A percentile compares a stretch with the other conserved stretches of the same genome.
Evolutionary conservation across 257 asterid genomes (phyloP).

Genomic region (Salvia miltiorrhiza): DNA sequence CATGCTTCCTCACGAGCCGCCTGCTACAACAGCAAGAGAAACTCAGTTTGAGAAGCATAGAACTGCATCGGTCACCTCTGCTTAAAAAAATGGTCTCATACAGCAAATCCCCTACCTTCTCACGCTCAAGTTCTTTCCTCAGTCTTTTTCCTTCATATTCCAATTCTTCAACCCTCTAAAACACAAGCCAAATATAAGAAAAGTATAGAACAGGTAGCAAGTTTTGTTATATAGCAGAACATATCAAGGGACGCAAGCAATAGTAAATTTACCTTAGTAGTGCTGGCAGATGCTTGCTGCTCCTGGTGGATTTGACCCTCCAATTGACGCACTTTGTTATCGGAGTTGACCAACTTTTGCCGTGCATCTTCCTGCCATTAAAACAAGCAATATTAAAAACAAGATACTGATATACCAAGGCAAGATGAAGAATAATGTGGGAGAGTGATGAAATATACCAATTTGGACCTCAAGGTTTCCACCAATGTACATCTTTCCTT

Average conservation of each 20-base stretch:
- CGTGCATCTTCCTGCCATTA: conserved; percentile 79
- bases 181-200: conserved; percentile 22
- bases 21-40: conserved; percentile 85
- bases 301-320: conserved; percentile 78
- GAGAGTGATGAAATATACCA: conserved; percentile 49
- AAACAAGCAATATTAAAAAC: conserved; percentile 13
- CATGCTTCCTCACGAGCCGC: conserved; percentile 99
- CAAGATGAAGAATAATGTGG: conserved; percentile 9
- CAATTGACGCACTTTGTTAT: conserved; percentile 86
- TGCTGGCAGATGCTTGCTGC: conserved; percentile 62
- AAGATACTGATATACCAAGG: conserved; percentile 4
- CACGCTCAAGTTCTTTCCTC: conserved; percentile 83
- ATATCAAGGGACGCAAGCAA: conserved; percentile 4
- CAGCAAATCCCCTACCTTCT: conserved; percentile 79
- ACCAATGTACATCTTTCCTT: conserved; percentile 73
- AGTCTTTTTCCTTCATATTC: conserved; percentile 64
- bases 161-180: conserved; percentile 85
- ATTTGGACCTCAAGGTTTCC: conserved; percentile 85
- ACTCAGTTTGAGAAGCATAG: conserved; percentile 31
- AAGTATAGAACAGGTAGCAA: conserved; percentile 2
- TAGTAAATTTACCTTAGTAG: conserved; percentile 51
- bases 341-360: conserved; percentile 81
- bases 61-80: conserved; percentile 1
- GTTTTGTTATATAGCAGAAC: conserved; percentile 1
- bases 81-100: conserved; percentile 7